Evolutionary conservation across 2,329 filamentous ascomycete species (phyloP), one percentile per base, ranked within the genome.

Genomic region (Dactylella cylindrospora): DNA sequence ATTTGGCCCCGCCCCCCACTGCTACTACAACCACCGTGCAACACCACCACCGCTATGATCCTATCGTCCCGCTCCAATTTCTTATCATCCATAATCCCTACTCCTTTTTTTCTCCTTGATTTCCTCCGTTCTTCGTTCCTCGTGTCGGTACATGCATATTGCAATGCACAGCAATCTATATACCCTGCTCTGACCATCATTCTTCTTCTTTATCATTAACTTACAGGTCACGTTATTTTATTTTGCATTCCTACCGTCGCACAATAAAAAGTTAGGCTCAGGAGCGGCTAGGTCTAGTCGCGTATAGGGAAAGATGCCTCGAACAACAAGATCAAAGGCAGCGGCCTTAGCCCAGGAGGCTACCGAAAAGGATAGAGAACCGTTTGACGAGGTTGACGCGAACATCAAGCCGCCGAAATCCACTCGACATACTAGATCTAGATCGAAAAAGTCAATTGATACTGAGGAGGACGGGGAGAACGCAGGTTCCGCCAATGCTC

Each of bases 381-480:
- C 55, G 5, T 52, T 61, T n/a, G 55, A 53, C 13, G 55, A 61
- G 22, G 55, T 61, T n/a, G 36, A 35, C 15, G 41, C 39, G 5
- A 61, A 61, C 29, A 13, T 41, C 43, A 46, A 49, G 15, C 33
- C 38, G 3, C 25, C 33, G 15, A 40, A 60, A 35, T 12, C 28
- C 10, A 9, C 29, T 6, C 33, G 5, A 3, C 17, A 38, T 19
- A 38, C 33, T 19, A 38, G 33, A 19, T 38, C 33, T 13, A 57
- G 44, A 31, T 23, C 31, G 9, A 35, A 38, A 15, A 35, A 20
- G 7, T 49, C 52, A 22, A 46, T 43, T 10, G 22, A 47, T 8
- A 17, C 17, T 2, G 52, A 57, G 25, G 44, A 50, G 13, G 20
- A 31, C 1, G n/a, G n/a, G n/a, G n/a, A n/a, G n/a, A n/a, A n/a